These are phyloP conservation scores for Cytospora paraplurivora DNA, from an alignment of 2,329 filamentous ascomycete genomes.

Conservation along the genomic window DNA sequence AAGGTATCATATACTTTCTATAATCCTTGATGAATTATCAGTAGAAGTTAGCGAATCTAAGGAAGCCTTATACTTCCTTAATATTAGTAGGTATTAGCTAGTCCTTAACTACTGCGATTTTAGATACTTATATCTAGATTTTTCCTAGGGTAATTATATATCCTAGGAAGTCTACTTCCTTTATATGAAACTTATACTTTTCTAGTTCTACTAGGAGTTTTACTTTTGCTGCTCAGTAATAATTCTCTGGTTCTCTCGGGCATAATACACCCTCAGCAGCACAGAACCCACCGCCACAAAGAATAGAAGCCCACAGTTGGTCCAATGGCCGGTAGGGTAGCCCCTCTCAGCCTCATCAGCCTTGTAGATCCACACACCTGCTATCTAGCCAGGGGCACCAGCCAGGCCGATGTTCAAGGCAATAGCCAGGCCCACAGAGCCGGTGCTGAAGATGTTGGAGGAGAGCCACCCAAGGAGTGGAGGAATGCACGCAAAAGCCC, in stretches of 20 bases:
- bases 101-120: no score
- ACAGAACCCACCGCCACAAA: constrained; percentile 59
- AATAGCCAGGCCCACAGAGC: constrained; percentile 67
- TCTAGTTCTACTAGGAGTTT: no score
- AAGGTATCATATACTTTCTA: no score
- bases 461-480: constrained; percentile 72
- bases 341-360: constrained; percentile 59
- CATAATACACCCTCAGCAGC: constrained; percentile 59
- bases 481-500: constrained; percentile 69
- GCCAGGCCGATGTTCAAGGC: constrained; percentile 69
- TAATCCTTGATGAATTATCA: no score
- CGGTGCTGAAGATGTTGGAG: constrained; percentile 67
- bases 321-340: constrained; percentile 72
- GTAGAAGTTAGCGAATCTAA: no score
- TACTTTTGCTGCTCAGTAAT: no score
- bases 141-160: no score
- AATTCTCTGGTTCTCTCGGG: constrained; percentile 46
- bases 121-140: no score
- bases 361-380: constrained; percentile 75
- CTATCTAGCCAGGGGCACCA: constrained; percentile 70
- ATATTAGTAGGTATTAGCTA: no score
- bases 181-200: no score
- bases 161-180: no score
- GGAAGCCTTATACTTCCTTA: no score
- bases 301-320: constrained; percentile 62